Conservation (phyloP, 2,329 filamentous ascomycete genomes). For the Cladosporium sp. region DNA sequence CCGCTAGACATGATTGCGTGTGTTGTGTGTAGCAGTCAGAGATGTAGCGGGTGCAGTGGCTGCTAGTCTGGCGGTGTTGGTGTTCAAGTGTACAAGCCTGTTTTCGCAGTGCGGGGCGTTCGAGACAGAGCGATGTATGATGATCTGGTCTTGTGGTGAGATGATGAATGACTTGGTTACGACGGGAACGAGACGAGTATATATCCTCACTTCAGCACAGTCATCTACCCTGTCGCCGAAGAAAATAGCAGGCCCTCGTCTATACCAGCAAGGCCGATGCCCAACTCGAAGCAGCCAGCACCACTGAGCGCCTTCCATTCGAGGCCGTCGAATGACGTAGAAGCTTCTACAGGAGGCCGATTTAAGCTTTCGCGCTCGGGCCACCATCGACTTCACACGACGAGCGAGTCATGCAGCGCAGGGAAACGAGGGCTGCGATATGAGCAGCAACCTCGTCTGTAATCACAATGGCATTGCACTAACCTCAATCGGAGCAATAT, state of each 20-base stretch:
- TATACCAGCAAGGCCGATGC: conserved; percentile 5
- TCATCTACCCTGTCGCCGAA: neutral
- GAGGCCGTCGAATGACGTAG: neutral
- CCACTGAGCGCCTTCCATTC: neutral
- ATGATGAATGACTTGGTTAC: neutral
- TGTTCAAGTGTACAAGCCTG: neutral
- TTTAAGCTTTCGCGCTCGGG: neutral
- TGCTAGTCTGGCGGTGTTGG: neutral
- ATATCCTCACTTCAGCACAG: neutral
- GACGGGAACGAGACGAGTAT: neutral
- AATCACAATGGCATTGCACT: neutral
- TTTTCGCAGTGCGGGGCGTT: conserved; percentile 8
- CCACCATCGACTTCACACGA: neutral
- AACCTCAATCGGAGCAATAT: neutral
- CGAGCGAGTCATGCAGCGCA: neutral
- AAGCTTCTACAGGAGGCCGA: neutral
- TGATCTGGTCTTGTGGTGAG: neutral
- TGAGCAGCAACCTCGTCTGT: neutral
- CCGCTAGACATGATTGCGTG: conserved; percentile 61
- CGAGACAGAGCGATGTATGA: neutral
- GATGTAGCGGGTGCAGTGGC: neutral
- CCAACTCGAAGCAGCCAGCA: conserved; percentile 8
- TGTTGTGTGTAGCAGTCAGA: conserved; percentile 6
- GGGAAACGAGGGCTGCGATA: neutral
- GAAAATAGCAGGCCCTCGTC: neutral